These are phyloP conservation scores for Suhomyces sp. DNA, from an alignment of 805 yeast genomes.

Conservation along the genomic window DNA sequence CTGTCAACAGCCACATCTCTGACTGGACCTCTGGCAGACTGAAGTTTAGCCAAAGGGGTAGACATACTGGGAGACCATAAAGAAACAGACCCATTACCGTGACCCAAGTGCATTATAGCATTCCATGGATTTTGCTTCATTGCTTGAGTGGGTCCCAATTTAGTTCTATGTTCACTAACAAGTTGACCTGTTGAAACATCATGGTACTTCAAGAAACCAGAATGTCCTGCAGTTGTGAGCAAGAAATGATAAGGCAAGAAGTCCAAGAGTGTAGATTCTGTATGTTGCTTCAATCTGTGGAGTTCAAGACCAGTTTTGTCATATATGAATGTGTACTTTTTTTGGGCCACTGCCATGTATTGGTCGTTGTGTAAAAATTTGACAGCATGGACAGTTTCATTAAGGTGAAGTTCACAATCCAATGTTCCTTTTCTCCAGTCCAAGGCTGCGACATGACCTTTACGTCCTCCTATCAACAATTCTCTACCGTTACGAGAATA, in stretches of 20 bases:
- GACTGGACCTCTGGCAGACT: conserved; percentile 83
- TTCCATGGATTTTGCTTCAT: conserved; percentile 94
- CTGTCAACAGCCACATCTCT: conserved; percentile 83
- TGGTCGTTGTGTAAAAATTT: conserved; percentile 90
- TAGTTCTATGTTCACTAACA: conserved; percentile 81
- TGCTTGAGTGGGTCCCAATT: conserved; percentile 84
- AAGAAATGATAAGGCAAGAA: conserved; percentile 92
- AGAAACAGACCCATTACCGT: conserved; percentile 87
- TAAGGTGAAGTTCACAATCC: conserved; percentile 77
- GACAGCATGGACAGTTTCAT: conserved; percentile 89
- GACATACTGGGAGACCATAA: conserved; percentile 92
- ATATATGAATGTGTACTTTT: conserved; percentile 88
- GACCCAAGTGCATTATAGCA: conserved; percentile 92
- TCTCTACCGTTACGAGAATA: conserved; percentile 88
- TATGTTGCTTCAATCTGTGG: conserved; percentile 87
- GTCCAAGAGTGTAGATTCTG: conserved; percentile 79
- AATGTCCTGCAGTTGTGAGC: conserved; percentile 82
- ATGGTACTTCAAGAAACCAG: conserved; percentile 87
- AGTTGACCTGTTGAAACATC: conserved; percentile 91
- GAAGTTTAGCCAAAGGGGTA: conserved; percentile 79
- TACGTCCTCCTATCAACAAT: conserved; percentile 78
- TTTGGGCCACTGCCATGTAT: conserved; percentile 95
- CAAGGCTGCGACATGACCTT: conserved; percentile 94
- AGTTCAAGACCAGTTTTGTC: conserved; percentile 89
- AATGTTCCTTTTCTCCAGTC: conserved; percentile 91